A percentile compares a stretch with the other conserved stretches of the same genome.
These are phyloP conservation scores for Phlegmacium glaucopus DNA, from an alignment of 768 basidiomycete species.

Conservation along the genomic window DNA sequence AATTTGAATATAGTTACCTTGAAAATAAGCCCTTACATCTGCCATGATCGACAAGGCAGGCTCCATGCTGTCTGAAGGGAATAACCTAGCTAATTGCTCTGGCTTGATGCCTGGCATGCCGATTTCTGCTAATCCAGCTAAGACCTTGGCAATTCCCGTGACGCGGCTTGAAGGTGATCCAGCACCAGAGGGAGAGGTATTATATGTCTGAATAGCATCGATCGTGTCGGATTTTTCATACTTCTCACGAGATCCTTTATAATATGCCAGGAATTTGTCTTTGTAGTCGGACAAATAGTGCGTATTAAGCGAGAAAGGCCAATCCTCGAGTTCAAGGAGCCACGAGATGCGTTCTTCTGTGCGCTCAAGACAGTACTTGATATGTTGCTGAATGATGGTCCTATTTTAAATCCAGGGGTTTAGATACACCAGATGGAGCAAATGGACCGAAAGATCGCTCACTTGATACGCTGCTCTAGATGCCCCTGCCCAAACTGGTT, in stretches of 20 bases:
- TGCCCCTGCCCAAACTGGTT: conserved; percentile 47
- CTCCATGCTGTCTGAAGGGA: conserved; percentile 50
- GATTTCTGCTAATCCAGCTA: conserved; percentile 33
- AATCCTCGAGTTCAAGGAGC: conserved; percentile 46
- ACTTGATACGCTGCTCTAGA: conserved; percentile 46
- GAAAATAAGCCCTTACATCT: conserved; percentile 69
- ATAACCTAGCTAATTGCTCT: conserved; percentile 45
- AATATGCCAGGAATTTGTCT: conserved; percentile 40
- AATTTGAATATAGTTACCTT: conserved; percentile 41
- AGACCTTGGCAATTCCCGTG: conserved; percentile 29
- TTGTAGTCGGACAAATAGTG: conserved; percentile 47
- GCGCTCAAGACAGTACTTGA: conserved; percentile 37
- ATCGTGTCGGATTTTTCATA: conserved; percentile 23
- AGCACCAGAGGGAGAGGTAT: neutral
- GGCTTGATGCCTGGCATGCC: conserved; percentile 36
- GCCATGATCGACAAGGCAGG: conserved; percentile 66
- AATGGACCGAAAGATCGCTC: conserved; percentile 4
- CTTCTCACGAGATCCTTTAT: conserved; percentile 39
- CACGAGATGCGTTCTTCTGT: conserved; percentile 42
- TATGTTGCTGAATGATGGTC: conserved; percentile 41
- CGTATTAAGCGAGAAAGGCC: conserved; percentile 49
- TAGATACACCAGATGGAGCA: neutral
- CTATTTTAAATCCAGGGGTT: conserved; percentile 12
- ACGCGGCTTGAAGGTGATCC: neutral
- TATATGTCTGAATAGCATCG: conserved; percentile 21